Conservation (phyloP, 2,329 filamentous ascomycete genomes). For the Monilinia polystroma region DNA sequence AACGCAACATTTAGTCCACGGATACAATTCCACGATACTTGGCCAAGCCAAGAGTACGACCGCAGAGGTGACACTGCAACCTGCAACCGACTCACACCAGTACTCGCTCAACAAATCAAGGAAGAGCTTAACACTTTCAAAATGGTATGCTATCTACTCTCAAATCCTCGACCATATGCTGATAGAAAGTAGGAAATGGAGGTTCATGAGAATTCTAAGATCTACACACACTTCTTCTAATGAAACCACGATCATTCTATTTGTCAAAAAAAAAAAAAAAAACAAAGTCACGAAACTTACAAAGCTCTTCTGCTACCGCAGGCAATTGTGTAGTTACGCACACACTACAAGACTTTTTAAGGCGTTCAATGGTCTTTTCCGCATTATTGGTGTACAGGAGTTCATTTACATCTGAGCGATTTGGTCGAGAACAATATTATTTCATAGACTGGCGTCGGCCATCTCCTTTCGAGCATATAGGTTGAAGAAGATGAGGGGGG, state of each 20-base stretch:
- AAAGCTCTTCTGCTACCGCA: conserved; percentile 29
- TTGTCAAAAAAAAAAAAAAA: conserved; percentile 10
- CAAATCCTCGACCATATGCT: conserved; percentile 39
- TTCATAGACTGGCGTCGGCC: conserved; percentile 40
- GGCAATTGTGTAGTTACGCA: conserved; percentile 35
- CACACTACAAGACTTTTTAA: conserved; percentile 34
- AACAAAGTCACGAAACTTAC: conserved; percentile 22
- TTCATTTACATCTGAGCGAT: conserved; percentile 41
- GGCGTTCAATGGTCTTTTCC: conserved; percentile 36
- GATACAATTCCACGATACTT: conserved; percentile 94
- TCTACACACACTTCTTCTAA: conserved; percentile 99
- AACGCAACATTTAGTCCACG: conserved; percentile 82
- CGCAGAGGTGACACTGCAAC: conserved; percentile 94
- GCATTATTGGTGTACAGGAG: conserved; percentile 41
- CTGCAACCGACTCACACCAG: conserved; percentile 94
- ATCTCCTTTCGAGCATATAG: conserved; percentile 35
- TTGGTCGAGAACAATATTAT: conserved; percentile 37
- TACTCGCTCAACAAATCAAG: conserved; percentile 98
- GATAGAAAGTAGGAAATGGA: conserved; percentile 85
- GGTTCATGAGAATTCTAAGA: conserved; percentile 97
- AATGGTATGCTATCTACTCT: conserved; percentile 65
- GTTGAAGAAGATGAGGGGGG: conserved; percentile 26
- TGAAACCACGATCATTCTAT: conserved; percentile 42
- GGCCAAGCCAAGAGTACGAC: conserved; percentile 94
- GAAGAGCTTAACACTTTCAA: conserved; percentile 99